phyloP scores from a whole-genome alignment of 1,139 yeast species.

The Meyerozyma smithsonii region DNA sequence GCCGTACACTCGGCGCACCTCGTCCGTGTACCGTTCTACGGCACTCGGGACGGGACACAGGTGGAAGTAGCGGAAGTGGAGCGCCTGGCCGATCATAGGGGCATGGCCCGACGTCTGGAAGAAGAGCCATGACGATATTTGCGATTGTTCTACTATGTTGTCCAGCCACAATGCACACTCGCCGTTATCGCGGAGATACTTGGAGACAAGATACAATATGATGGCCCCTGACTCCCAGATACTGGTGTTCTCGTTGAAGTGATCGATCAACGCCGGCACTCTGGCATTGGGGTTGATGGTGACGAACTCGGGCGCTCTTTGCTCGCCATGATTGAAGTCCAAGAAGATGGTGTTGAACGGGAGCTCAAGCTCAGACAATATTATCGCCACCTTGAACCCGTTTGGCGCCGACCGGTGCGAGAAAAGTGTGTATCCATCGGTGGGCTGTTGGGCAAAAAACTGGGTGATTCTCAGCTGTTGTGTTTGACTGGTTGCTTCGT shows the following conservation, averaged over 20 bases:
- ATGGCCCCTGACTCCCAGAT: slow-evolving; percentile 97
- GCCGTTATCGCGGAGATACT: slow-evolving; percentile 64
- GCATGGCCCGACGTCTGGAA: slow-evolving; percentile 97
- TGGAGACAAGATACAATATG: slow-evolving; percentile 68
- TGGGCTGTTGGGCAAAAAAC: slow-evolving; percentile 74
- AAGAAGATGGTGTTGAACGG: slow-evolving; percentile 79
- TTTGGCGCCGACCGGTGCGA: slow-evolving; percentile 94
- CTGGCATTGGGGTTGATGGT: slow-evolving; percentile 91
- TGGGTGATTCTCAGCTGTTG: slow-evolving; percentile 59
- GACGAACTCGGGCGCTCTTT: slow-evolving; percentile 88
- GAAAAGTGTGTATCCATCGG: slow-evolving; percentile 80
- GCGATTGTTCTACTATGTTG: slow-evolving; percentile 77
- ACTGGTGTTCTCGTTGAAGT: slow-evolving; percentile 69
- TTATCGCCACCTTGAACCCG: slow-evolving; percentile 93
- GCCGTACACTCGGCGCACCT: slow-evolving; percentile 89
- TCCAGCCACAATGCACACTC: slow-evolving; percentile 79
- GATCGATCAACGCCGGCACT: slow-evolving; percentile 92
- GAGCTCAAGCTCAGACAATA: slow-evolving; percentile 76
- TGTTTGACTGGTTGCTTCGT: slow-evolving; percentile 30
- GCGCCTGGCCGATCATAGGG: slow-evolving; percentile 96
- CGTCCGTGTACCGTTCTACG: slow-evolving; percentile 86
- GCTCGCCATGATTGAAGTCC: slow-evolving; percentile 87
- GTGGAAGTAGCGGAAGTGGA: slow-evolving; percentile 90
- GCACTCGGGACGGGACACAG: slow-evolving; percentile 84
- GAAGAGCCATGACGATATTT: slow-evolving; percentile 83